phyloP scores from a whole-genome alignment of 108 stramenopile genomes.

The Schizochytrium sp. region DNA sequence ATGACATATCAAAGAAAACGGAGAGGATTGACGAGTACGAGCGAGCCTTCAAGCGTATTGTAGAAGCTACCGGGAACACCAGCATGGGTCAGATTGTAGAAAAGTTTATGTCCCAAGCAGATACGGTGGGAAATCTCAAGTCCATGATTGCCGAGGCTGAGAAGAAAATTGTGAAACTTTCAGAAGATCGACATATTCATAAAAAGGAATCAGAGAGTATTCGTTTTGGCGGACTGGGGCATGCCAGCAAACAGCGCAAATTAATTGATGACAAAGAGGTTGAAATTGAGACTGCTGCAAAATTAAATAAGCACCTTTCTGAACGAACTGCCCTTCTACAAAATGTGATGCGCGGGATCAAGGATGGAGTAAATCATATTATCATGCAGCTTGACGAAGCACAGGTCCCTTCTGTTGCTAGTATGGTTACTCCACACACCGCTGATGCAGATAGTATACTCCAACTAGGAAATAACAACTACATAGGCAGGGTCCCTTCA shows the following conservation, averaged over 20 bases:
- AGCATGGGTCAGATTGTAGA: slow-evolving; percentile 56
- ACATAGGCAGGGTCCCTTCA: no score
- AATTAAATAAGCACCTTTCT: slow-evolving; percentile 5
- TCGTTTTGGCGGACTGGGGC: slow-evolving; percentile 35
- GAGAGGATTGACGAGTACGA: slow-evolving; percentile 47
- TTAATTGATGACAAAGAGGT: slow-evolving; percentile 57
- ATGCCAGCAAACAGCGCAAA: slow-evolving; percentile 52
- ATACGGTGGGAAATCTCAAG: slow-evolving; percentile 40
- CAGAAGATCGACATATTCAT: slow-evolving; percentile 7
- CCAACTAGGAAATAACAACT: no score
- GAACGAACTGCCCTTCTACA: slow-evolving; percentile 43
- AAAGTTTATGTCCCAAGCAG: slow-evolving; percentile 53
- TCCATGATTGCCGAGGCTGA: slow-evolving; percentile 50
- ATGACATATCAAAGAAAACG: slow-evolving; percentile 26
- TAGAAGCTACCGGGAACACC: slow-evolving; percentile 44
- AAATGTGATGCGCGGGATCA: slow-evolving; percentile 42
- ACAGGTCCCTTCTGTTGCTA: neutral
- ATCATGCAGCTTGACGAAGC: slow-evolving; percentile 46
- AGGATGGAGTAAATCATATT: slow-evolving; percentile 54
- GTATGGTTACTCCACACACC: neutral
- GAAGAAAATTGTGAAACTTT: neutral
- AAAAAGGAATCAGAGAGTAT: slow-evolving; percentile 38
- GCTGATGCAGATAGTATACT: neutral
- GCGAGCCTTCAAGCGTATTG: slow-evolving; percentile 58
- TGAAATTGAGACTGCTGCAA: slow-evolving; percentile 24